phyloP scores from a whole-genome alignment of 768 basidiomycete genomes.

The Pulveroboletus sp. region DNA sequence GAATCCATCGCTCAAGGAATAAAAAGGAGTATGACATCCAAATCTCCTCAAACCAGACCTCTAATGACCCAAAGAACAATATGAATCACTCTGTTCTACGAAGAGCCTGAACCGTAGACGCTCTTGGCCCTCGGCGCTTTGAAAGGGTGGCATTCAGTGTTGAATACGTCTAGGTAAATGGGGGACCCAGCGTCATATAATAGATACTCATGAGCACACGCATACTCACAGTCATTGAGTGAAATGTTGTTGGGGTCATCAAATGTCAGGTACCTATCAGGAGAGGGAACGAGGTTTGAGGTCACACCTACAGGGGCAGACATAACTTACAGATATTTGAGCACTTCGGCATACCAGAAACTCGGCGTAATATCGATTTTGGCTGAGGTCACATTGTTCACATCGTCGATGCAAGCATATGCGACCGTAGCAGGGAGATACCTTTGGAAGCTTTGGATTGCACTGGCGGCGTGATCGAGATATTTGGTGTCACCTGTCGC shows the following conservation, averaged over 20 bases:
- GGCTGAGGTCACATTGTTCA: conserved; percentile 40
- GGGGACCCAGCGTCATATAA: neutral
- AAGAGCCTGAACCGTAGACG: conserved; percentile 28
- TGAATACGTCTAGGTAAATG: conserved; percentile 51
- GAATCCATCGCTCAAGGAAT: too few relatives aligned
- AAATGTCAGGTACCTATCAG: conserved; percentile 61
- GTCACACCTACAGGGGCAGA: neutral
- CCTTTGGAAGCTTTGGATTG: conserved; percentile 56
- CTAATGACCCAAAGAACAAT: too few relatives aligned
- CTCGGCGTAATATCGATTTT: conserved; percentile 65
- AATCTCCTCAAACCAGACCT: too few relatives aligned
- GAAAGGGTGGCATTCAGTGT: conserved; percentile 73
- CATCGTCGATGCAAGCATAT: conserved; percentile 57
- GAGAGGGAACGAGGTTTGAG: neutral
- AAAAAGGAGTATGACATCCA: too few relatives aligned
- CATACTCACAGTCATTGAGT: conserved; percentile 53
- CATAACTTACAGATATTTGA: conserved; percentile 63
- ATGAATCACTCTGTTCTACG: too few relatives aligned
- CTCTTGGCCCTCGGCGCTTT: conserved; percentile 46
- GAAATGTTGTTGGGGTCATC: conserved; percentile 65
- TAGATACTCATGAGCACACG: neutral
- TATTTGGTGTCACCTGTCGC: conserved; percentile 69
- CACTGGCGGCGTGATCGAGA: conserved; percentile 57
- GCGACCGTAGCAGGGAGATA: conserved; percentile 46
- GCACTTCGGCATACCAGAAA: conserved; percentile 69